These are phyloP conservation scores for Talaromyces sp. DNA, from an alignment of 2,329 filamentous ascomycete species.

Conservation along the genomic window DNA sequence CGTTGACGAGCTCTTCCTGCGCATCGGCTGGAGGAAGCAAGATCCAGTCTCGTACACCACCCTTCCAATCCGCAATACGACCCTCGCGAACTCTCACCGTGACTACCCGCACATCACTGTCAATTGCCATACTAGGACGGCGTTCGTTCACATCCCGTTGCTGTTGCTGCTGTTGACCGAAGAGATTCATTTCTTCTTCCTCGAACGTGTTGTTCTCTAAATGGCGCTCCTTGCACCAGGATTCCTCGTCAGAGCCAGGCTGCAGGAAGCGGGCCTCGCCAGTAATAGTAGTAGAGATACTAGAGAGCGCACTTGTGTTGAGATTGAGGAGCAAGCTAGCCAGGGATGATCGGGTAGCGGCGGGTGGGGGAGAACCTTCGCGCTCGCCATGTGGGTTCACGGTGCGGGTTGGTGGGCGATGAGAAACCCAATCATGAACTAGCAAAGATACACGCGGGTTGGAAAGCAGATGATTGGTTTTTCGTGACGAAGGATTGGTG, in stretches of 20 bases:
- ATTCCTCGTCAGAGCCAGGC: slow-evolving; percentile 76
- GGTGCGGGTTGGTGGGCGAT: slow-evolving; percentile 77
- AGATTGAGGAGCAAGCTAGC: slow-evolving; percentile 84
- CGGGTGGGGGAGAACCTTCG: slow-evolving; percentile 65
- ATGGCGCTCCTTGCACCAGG: slow-evolving; percentile 80
- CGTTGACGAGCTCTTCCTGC: slow-evolving; percentile 33
- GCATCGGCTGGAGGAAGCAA: slow-evolving; percentile 39
- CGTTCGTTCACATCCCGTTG: slow-evolving; percentile 31
- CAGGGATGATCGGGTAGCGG: slow-evolving; percentile 69
- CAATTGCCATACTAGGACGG: slow-evolving; percentile 64
- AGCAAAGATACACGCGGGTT: slow-evolving; percentile 90
- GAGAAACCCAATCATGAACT: slow-evolving; percentile 98
- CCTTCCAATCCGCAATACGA: slow-evolving; percentile 92
- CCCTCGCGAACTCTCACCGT: slow-evolving; percentile 83
- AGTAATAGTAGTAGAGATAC: slow-evolving; percentile 91
- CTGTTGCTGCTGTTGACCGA: slow-evolving; percentile 42
- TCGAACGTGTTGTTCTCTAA: slow-evolving; percentile 91
- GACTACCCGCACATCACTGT: slow-evolving; percentile 81
- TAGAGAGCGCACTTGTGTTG: slow-evolving; percentile 83
- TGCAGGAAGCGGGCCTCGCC: slow-evolving; percentile 78
- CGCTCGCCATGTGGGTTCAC: slow-evolving; percentile 55
- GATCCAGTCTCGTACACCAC: slow-evolving; percentile 80
- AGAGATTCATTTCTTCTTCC: slow-evolving; percentile 53
- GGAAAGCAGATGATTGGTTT: slow-evolving; percentile 74
- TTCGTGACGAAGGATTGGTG: slow-evolving; percentile 71